These are phyloP conservation scores for Meyerozyma athensensis DNA, from an alignment of 1,139 yeast genomes.

Conservation along the genomic window DNA sequence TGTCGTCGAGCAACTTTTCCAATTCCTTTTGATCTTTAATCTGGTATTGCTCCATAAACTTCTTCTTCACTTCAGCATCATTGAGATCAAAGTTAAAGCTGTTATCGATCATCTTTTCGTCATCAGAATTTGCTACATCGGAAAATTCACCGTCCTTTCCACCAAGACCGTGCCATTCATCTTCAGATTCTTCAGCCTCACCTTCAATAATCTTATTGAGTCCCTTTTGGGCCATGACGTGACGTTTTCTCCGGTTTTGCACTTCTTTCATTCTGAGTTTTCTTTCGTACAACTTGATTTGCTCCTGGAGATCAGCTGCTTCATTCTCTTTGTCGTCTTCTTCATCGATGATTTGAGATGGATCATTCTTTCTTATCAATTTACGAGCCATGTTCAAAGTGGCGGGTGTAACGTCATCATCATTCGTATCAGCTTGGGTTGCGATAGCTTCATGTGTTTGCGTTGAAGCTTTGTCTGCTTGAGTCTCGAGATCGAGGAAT, in stretches of 20 bases:
- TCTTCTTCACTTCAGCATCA: constrained; percentile 54
- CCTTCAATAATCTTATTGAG: constrained; percentile 58
- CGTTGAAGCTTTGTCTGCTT: constrained; percentile 12
- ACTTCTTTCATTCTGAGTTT: constrained; percentile 37
- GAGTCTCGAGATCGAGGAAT: constrained; percentile 20
- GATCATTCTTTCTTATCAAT: constrained; percentile 15
- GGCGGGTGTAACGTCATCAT: constrained; percentile 27
- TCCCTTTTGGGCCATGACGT: constrained; percentile 49
- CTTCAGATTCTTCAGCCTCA: constrained; percentile 96
- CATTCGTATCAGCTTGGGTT: constrained; percentile 15
- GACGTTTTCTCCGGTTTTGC: constrained; percentile 34
- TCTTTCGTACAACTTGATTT: constrained; percentile 33
- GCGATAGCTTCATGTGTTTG: constrained; percentile 2
- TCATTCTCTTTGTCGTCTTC: constrained; percentile 20
- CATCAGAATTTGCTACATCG: constrained; percentile 68
- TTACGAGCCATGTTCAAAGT: constrained; percentile 23
- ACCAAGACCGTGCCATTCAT: constrained; percentile 91
- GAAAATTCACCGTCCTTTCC: constrained; percentile 72
- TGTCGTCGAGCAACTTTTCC: constrained; percentile 72
- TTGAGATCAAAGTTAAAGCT: constrained; percentile 54
- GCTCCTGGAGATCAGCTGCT: constrained; percentile 24
- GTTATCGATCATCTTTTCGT: constrained; percentile 81
- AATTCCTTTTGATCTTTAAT: constrained; percentile 67
- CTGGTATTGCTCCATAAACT: constrained; percentile 64
- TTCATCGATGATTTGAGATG: constrained; percentile 16